phyloP scores from a whole-genome alignment of 805 yeast species.

The Hanseniaspora osmophila region DNA sequence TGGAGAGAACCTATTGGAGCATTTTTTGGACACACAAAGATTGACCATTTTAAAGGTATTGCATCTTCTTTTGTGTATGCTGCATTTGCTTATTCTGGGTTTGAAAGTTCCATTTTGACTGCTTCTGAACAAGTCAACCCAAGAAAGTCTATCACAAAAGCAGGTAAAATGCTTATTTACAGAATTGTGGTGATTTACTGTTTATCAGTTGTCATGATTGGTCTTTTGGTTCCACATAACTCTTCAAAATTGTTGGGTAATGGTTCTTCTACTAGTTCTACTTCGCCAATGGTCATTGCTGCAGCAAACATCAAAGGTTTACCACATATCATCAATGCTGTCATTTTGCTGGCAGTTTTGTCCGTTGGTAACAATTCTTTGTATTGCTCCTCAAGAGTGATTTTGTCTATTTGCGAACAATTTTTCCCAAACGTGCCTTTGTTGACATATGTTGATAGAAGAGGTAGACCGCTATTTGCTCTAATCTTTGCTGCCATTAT shows the following conservation, averaged over 20 bases:
- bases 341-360: constrained; percentile 61
- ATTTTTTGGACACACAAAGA: constrained; percentile 23
- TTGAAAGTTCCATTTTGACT: constrained; percentile 45
- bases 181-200: constrained; percentile 38
- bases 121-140: constrained; percentile 47
- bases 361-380: constrained; percentile 74
- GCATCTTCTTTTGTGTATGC: constrained; percentile 40
- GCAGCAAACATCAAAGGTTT: constrained; percentile 40
- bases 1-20: constrained; percentile 42
- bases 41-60: constrained; percentile 41
- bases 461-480: constrained; percentile 48
- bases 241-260: constrained; percentile 30
- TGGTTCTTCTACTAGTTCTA: constrained; percentile 30
- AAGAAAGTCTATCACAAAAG: constrained; percentile 40
- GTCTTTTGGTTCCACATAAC: constrained; percentile 41
- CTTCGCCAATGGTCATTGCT: constrained; percentile 63
- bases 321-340: constrained; percentile 66
- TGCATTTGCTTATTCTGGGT: constrained; percentile 48
- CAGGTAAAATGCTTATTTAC: constrained; percentile 42
- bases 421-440: constrained; percentile 27
- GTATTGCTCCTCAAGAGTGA: constrained; percentile 62
- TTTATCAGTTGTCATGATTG: constrained; percentile 32
- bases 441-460: constrained; percentile 39
- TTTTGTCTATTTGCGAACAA: constrained; percentile 27
- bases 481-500: constrained; percentile 36